Percentiles rank a stretch among this genome's conserved stretches.
Evolutionary conservation across 768 basidiomycete species (phyloP).

Genomic region (Calocybe gangraenosa): DNA sequence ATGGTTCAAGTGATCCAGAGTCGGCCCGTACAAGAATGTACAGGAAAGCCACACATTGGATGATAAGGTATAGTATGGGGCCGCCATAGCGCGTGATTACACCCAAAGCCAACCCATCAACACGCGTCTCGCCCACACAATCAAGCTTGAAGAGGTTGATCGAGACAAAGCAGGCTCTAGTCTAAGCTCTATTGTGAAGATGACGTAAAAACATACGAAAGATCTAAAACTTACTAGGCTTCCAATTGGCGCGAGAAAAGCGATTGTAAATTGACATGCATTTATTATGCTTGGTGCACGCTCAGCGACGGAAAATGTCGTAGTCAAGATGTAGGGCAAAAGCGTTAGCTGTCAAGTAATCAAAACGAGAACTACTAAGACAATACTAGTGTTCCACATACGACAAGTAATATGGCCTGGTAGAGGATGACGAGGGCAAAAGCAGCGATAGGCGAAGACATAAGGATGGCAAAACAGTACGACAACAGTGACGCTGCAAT

Average conservation of each 20-base stretch:
- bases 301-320: neutral
- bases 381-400: neutral
- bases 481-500: constrained; percentile 1
- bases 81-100: constrained; percentile 50
- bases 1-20: constrained; percentile 52
- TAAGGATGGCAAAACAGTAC: neutral
- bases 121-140: constrained; percentile 40
- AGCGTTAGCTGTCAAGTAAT: neutral
- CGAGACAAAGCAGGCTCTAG: constrained; percentile 41
- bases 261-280: neutral
- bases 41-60: constrained; percentile 26
- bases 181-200: neutral
- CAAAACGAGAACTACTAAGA: neutral
- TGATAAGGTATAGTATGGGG: constrained; percentile 56
- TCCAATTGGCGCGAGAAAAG: constrained; percentile 2
- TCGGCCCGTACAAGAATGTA: constrained; percentile 62
- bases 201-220: no score
- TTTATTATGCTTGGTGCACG: neutral
- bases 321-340: neutral
- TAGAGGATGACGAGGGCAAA: constrained; percentile 1
- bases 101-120: constrained; percentile 34
- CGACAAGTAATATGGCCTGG: neutral
- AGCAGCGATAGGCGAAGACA: neutral
- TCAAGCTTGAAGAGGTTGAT: constrained; percentile 60
- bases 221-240: neutral